Evolutionary conservation across 129 eudicot species (phyloP).

Genomic region (sunflower (Helianthus annuus)): HanXRQr2.0-SUNRISE NC_035439.2:148489965-148490464

Average conservation of each 20-base stretch:
- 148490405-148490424: too few relatives aligned
- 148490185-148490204: neutral
- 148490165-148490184: constrained; percentile 8
- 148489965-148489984: neutral
- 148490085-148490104: constrained; percentile 55
- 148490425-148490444: too few relatives aligned
- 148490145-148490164: constrained; percentile 68
- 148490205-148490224: neutral
- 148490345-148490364: too few relatives aligned
- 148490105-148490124: constrained; percentile 95
- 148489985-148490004: neutral
- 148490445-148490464: too few relatives aligned
- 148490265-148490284: neutral
- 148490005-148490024: constrained; percentile 87
- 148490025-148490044: constrained; percentile 67
- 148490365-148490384: too few relatives aligned
- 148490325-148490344: too few relatives aligned
- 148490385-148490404: too few relatives aligned
- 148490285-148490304: constrained; percentile 3
- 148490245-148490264: neutral
- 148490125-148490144: constrained; percentile 85
- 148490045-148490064: constrained; percentile 88
- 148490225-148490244: neutral
- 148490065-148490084: constrained; percentile 77
- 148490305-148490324: neutral